Evolutionary conservation across 768 basidiomycete species (phyloP).

Genomic region (Naganishia vishniacii): DNA sequence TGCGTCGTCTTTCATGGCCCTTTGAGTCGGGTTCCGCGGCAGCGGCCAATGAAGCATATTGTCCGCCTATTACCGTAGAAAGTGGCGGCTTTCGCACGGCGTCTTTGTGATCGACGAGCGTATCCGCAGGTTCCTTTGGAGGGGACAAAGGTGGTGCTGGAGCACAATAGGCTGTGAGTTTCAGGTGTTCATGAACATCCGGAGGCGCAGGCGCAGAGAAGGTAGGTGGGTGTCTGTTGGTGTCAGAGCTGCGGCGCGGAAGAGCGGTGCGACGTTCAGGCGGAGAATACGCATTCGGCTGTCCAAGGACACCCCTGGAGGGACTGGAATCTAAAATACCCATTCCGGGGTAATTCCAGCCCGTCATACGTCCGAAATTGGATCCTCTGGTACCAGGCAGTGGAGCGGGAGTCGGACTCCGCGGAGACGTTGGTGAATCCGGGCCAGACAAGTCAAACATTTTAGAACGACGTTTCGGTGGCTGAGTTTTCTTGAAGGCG

Average conservation of each 20-base stretch:
- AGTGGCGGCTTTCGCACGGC: conserved; percentile 19
- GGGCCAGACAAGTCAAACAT: conserved; percentile 16
- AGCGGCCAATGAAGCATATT: conserved; percentile 34
- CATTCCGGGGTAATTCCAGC: conserved; percentile 29
- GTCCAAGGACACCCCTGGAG: conserved; percentile 11
- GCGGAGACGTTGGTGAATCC: conserved; percentile 24
- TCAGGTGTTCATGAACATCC: conserved; percentile 41
- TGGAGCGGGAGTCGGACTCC: conserved; percentile 28
- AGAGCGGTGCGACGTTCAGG: not conserved
- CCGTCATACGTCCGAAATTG: conserved; percentile 20
- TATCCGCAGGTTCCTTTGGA: conserved; percentile 28
- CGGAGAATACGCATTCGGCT: conserved; percentile 12
- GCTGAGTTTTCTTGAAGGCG: conserved; percentile 40
- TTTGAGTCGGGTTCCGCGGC: conserved; percentile 21
- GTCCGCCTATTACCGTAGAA: conserved; percentile 37
- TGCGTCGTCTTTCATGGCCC: conserved; percentile 38
- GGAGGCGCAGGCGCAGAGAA: conserved; percentile 34
- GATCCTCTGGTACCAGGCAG: conserved; percentile 36
- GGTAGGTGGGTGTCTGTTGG: conserved; percentile 26
- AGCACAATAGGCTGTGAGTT: conserved; percentile 45
- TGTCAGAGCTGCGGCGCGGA: conserved; percentile 18
- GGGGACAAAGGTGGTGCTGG: conserved; percentile 45
- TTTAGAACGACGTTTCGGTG: not conserved
- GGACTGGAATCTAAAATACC: conserved; percentile 14
- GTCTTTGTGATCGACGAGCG: conserved; percentile 16